Base-by-base conservation (phyloP, 495 filamentous ascomycete species). In the Endocarpon pusillum region DNA sequence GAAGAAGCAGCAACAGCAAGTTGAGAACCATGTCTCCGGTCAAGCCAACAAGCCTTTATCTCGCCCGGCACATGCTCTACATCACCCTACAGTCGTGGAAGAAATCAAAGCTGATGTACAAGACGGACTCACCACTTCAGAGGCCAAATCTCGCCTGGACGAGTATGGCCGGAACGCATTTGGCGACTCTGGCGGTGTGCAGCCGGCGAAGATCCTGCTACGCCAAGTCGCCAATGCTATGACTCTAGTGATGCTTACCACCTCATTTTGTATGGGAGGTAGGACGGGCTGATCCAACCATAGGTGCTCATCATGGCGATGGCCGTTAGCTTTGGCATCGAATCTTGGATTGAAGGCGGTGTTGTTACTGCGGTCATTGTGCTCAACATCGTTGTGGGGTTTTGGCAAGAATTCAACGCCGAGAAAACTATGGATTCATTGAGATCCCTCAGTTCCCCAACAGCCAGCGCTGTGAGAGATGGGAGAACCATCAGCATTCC, bases 361-460 rank as follows among this genome's bases (percentile, higher is more conserved):
- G 73, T 81, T 18, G 64, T 81, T 36, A 59, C 59, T 18, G 67
- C 65, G 6, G 74, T 81, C 35, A 75, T 81, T 33, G 47, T 61
- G 1, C 59, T 79, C 33, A 81, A 81, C 43, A 62, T 81, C 40
- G 52, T 70, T 16, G 69, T 81, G 21, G 76, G 77, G 3, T 79
- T 79, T 37, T 67, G 69, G 36, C 74, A 81, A 45, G 77, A 82
- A 39, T 81, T 70, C 48, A 62, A 64, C 9, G 77, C 77, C 4
- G 75, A 77, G 45, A 80, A 82, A 59, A 82, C 73, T 2, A 80
- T 81, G 75, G 72, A 77, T 38, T 79, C 75, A 1, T 52, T 82
- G 22, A 58, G 72, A 6, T 69, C 62, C 4, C 54, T 78, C 9
- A 70, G 64, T 39, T 76, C 74, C 0, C 74, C 73, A 2, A 75